phyloP scores from a whole-genome alignment of 2,329 filamentous ascomycete genomes.

The Aspergillus thermomutatus region DNA sequence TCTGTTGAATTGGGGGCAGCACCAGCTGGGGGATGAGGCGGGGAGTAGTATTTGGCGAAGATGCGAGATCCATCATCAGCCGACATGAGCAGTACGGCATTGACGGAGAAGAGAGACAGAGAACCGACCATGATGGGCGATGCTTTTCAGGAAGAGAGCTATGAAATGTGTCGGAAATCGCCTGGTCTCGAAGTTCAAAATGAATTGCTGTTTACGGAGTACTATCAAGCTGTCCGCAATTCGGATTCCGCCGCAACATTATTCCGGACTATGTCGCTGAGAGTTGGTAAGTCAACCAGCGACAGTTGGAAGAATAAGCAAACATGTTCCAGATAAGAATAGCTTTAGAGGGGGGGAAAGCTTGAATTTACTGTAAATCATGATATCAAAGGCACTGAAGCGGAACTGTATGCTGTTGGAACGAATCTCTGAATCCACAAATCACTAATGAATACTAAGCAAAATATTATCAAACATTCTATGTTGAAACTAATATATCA shows the following conservation, averaged over 20 bases:
- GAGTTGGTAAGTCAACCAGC: background rate
- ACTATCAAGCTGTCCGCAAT: constrained; percentile 24
- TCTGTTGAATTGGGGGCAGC: constrained; percentile 53
- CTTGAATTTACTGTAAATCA: background rate
- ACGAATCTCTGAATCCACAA: background rate
- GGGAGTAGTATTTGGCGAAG: constrained; percentile 88
- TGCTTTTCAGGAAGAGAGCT: constrained; percentile 7
- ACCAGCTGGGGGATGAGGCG: constrained; percentile 64
- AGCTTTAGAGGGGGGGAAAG: too few relatives aligned
- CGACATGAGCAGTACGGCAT: constrained; percentile 74
- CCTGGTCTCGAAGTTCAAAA: background rate
- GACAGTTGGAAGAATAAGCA: constrained; percentile 1
- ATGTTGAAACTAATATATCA: background rate
- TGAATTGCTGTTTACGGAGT: constrained; percentile 12
- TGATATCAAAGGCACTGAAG: background rate
- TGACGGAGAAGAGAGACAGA: constrained; percentile 72
- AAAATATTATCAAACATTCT: background rate
- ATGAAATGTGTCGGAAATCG: background rate
- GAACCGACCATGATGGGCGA: constrained; percentile 62
- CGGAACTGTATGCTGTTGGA: background rate
- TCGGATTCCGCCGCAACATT: constrained; percentile 20
- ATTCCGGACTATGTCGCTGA: constrained; percentile 17
- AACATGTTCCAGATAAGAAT: background rate
- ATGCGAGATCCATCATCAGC: constrained; percentile 87
- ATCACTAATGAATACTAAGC: background rate